Conservation (phyloP, 352 stramenopile genomes). For the Pilasporangium apinafurcum region DNA sequence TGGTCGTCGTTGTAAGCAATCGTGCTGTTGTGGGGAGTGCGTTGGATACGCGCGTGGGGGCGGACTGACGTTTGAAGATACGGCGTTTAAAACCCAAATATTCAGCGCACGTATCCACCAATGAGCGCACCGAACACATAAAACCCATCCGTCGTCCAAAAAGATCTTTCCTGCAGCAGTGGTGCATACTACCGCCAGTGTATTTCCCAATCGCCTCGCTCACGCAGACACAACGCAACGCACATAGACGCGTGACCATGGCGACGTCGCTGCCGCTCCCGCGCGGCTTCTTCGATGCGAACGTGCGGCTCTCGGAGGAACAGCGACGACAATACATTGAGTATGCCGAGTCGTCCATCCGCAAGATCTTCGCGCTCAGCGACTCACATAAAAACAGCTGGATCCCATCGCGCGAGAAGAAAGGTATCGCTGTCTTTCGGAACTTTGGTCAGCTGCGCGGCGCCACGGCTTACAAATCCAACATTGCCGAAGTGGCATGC, state of each 20-base stretch:
- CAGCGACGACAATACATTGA: slow-evolving; percentile 72
- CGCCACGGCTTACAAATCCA: slow-evolving; percentile 59
- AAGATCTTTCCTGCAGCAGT: no score
- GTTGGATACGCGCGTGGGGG: no score
- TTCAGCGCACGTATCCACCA: neutral
- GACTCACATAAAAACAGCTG: slow-evolving; percentile 80
- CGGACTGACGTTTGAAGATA: neutral
- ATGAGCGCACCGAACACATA: no score
- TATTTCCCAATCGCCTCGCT: neutral
- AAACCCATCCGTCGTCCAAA: no score
- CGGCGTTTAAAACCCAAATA: neutral
- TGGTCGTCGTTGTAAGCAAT: no score
- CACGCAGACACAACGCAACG: neutral
- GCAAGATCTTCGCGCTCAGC: slow-evolving; percentile 76
- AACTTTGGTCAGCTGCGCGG: slow-evolving; percentile 63
- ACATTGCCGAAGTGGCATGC: slow-evolving; percentile 72
- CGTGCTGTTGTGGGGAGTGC: no score
- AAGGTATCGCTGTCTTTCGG: slow-evolving; percentile 70
- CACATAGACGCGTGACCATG: slow-evolving; percentile 11
- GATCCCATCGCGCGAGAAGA: slow-evolving; percentile 83
- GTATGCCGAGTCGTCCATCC: slow-evolving; percentile 74
- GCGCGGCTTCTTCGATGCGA: slow-evolving; percentile 72
- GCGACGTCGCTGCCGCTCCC: slow-evolving; percentile 65
- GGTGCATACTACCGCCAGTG: neutral
- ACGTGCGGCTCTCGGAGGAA: slow-evolving; percentile 56